These are phyloP conservation scores for Termitomyces sp. DNA, from an alignment of 768 basidiomycete genomes.

Conservation along the genomic window DNA sequence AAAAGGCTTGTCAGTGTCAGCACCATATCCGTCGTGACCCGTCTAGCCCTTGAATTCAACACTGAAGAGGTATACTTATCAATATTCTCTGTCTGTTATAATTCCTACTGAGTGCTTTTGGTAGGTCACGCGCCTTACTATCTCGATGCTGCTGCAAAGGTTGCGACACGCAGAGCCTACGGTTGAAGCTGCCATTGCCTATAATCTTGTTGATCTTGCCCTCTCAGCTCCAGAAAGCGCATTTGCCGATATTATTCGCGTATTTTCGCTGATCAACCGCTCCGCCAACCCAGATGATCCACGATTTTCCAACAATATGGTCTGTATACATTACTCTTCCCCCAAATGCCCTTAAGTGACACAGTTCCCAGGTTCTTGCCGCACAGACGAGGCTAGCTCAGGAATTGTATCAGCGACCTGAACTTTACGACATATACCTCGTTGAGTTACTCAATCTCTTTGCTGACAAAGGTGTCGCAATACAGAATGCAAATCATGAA, in stretches of 20 bases:
- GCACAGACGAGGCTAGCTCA: conserved; percentile 88
- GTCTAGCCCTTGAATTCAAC: conserved; percentile 81
- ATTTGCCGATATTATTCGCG: conserved; percentile 78
- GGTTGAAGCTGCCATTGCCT: conserved; percentile 87
- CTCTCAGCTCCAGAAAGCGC: conserved; percentile 69
- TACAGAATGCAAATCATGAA: conserved; percentile 72
- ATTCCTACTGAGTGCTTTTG: background rate
- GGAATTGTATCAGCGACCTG: conserved; percentile 66
- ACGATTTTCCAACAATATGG: conserved; percentile 86
- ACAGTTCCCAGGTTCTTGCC: conserved; percentile 58
- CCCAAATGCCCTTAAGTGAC: background rate
- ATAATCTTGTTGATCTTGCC: conserved; percentile 88
- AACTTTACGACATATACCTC: conserved; percentile 75
- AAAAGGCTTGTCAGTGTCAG: conserved; percentile 81
- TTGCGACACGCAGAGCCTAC: conserved; percentile 79
- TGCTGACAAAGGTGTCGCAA: conserved; percentile 85
- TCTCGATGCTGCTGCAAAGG: conserved; percentile 90
- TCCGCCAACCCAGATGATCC: conserved; percentile 88
- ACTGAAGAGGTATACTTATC: conserved; percentile 62
- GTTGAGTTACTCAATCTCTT: conserved; percentile 83
- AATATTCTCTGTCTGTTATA: background rate
- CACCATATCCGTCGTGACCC: conserved; percentile 87
- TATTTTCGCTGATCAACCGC: conserved; percentile 80
- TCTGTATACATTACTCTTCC: conserved; percentile 18
- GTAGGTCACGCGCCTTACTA: conserved; percentile 78